A percentile compares a stretch with the other conserved stretches of the same genome.
phyloP scores from a whole-genome alignment of 805 yeast species.

The Nakazawaea wickerhamii region DNA sequence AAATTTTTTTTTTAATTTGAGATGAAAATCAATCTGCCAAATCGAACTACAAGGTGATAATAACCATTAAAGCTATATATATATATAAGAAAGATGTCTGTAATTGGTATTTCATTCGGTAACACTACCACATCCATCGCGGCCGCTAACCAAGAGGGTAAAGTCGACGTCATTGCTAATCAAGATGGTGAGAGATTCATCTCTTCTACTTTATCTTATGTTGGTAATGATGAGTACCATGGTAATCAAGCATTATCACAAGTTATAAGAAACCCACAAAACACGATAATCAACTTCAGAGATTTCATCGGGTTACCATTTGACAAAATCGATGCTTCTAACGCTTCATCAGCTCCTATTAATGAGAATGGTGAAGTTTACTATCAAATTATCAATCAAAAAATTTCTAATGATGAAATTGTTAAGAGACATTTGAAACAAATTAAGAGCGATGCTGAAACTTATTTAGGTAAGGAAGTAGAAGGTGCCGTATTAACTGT shows the following conservation, averaged over 20 bases:
- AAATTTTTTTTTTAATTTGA: constrained; percentile 1
- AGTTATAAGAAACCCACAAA: constrained; percentile 80
- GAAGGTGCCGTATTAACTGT: constrained; percentile 85
- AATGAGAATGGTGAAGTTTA: constrained; percentile 62
- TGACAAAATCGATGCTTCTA: constrained; percentile 61
- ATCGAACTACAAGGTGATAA: no score
- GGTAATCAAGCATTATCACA: constrained; percentile 95
- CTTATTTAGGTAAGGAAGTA: constrained; percentile 75
- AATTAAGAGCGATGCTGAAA: constrained; percentile 84
- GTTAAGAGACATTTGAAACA: constrained; percentile 79
- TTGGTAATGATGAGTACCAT: constrained; percentile 93
- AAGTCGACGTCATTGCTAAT: constrained; percentile 95
- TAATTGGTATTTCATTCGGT: constrained; percentile 95
- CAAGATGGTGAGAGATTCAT: constrained; percentile 98
- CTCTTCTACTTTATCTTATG: constrained; percentile 87
- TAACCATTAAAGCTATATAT: neutral
- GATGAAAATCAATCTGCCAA: no score
- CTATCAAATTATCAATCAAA: constrained; percentile 53
- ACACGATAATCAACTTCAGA: constrained; percentile 87
- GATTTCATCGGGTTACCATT: constrained; percentile 81
- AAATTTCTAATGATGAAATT: constrained; percentile 68
- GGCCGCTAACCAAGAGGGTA: constrained; percentile 76
- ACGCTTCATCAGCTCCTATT: constrained; percentile 65
- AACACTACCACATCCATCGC: constrained; percentile 95
- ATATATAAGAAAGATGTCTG: constrained; percentile 33